Base-by-base conservation (phyloP, 2,329 filamentous ascomycete species). In the Diaporthe batatas region DNA sequence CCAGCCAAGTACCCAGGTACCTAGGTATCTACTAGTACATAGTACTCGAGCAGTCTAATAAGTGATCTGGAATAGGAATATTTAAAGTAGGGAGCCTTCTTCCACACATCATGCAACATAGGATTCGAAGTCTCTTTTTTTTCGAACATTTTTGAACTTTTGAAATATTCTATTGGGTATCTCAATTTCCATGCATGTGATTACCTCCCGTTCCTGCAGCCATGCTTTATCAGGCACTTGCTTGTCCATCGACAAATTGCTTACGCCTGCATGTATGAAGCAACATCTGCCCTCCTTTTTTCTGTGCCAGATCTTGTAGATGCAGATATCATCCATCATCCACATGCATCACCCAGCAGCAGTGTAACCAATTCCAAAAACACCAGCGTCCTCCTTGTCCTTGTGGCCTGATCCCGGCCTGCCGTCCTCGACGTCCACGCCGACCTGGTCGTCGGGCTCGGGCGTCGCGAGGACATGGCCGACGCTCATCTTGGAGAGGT, bases 401-500 rank as follows among this genome's bases (percentile, higher is more conserved):
- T 67, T 53, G 21, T 34, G 51, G n/a, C 23, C 57, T 10, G 62
- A 11, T 2, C 47, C 47, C 6, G 62, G 62, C 25, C 55, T 47
- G 4, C 47, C 29, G 8, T 53, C 55, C 21, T 49, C 55, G 21
- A 62, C 49, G 14, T 42, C 53, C 55, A 70, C 18, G 12, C 55
- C 68, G 36, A 32, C 55, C 1, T 59, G 57, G 6, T 70, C 72
- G n/a, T 73, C 53, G 12, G 73, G 70, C 25, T 70, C 74, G 23
- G 71, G 68, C 29, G 68, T 70, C 6, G 75, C 76, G 14, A 77
- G 70, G n/a, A 78, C 42, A 44, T 75, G 73, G 23, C 73, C 76
- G 8, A 77, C 76, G 53, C 75, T 74, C 77, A 77, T 77, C 68
- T 77, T 77, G 2, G 71, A 68, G 1, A 72, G 44, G 32, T 72